phyloP scores from a whole-genome alignment of 257 asterid genomes.

The Plectranthus barbatus region DNA sequence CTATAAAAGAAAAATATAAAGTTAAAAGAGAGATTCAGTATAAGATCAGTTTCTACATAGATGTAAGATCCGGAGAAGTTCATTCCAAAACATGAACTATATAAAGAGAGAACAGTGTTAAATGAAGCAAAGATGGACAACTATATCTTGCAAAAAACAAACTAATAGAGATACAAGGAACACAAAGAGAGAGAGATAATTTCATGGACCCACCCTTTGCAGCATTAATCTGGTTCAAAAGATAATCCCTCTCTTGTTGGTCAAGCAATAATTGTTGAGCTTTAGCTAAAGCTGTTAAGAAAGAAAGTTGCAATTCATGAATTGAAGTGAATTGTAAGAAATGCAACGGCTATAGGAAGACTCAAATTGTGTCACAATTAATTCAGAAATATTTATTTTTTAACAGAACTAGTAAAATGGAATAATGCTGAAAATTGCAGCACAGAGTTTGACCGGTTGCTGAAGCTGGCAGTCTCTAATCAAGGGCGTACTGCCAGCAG shows the following conservation, averaged over 20 bases:
- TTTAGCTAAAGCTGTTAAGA: slow-evolving; percentile 74
- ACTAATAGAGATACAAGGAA: neutral
- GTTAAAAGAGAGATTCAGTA: neutral
- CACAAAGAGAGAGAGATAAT: neutral
- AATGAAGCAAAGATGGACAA: neutral
- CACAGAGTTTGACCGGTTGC: neutral
- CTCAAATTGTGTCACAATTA: neutral
- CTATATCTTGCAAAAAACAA: neutral
- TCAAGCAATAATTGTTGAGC: slow-evolving; percentile 87
- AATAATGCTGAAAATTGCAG: neutral
- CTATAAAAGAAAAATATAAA: too few relatives aligned
- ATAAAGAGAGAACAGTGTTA: neutral
- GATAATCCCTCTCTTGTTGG: slow-evolving; percentile 85
- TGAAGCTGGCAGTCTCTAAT: neutral
- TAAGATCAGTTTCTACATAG: neutral
- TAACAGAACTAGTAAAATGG: neutral
- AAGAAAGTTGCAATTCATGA: slow-evolving; percentile 9
- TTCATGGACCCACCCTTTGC: slow-evolving; percentile 65
- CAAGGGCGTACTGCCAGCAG: neutral
- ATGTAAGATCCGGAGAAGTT: slow-evolving; percentile 7
- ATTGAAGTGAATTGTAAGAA: neutral
- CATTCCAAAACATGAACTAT: neutral
- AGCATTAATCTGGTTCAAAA: slow-evolving; percentile 77
- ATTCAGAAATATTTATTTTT: neutral
- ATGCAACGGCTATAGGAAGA: neutral